These are phyloP conservation scores for Coemansia javaensis DNA, from an alignment of 192 early-diverging fungal species.

Conservation along the genomic window DNA sequence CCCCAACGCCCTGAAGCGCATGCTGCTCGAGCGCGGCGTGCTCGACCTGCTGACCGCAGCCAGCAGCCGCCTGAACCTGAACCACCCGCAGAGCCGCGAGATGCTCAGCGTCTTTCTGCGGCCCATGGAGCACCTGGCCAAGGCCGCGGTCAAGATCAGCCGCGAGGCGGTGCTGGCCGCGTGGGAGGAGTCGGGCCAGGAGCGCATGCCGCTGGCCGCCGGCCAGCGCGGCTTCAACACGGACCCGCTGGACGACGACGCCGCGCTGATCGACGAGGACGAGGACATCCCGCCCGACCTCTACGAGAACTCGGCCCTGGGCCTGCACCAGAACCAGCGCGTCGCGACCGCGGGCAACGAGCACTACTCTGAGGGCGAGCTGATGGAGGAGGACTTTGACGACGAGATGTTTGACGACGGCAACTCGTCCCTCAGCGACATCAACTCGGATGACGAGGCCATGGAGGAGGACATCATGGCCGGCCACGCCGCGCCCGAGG, in stretches of 20 bases:
- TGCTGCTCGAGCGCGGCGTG: conserved; percentile 88
- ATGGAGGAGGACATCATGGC: conserved; percentile 51
- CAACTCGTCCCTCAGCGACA: conserved; percentile 59
- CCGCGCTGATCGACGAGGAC: conserved; percentile 23
- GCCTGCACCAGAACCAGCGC: conserved; percentile 51
- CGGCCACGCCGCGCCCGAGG: conserved; percentile 58
- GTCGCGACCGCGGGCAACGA: conserved; percentile 15
- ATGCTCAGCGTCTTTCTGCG: conserved; percentile 76
- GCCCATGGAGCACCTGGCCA: conserved; percentile 85
- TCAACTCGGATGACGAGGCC: conserved; percentile 69
- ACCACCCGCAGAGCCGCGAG: conserved; percentile 76
- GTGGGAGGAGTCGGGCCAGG: conserved; percentile 47
- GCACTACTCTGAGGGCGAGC: conserved; percentile 19
- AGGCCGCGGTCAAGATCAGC: conserved; percentile 81
- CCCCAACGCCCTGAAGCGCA: conserved; percentile 38
- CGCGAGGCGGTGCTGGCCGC: conserved; percentile 54
- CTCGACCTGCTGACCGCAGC: conserved; percentile 73
- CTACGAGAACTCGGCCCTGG: conserved; percentile 50
- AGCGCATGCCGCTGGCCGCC: conserved; percentile 40
- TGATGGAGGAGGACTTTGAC: conserved; percentile 47
- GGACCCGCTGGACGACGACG: conserved; percentile 40
- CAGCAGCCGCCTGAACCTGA: conserved; percentile 80
- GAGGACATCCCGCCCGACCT: conserved; percentile 52
- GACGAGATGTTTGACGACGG: conserved; percentile 56
- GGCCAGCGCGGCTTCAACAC: conserved; percentile 30